These are phyloP conservation scores for Cryomyces minteri DNA, from an alignment of 495 filamentous ascomycete genomes.

Conservation along the genomic window DNA sequence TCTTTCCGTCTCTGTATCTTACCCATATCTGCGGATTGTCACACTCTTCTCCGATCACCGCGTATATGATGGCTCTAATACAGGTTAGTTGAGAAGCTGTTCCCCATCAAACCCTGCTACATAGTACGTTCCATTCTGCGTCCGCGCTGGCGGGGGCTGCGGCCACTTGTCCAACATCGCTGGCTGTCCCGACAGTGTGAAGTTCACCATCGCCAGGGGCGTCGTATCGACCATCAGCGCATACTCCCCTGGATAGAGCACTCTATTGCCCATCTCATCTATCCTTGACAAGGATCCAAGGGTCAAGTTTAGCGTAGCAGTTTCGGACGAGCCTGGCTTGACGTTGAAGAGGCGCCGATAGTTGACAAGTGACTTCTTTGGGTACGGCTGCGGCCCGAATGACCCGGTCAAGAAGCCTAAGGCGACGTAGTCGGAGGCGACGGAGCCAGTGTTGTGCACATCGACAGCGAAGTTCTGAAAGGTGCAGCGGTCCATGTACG, in stretches of 20 bases:
- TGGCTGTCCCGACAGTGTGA: conserved; percentile 26
- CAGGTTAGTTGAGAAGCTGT: no score
- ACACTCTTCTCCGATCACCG: no score
- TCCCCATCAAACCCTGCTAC: conserved; percentile 1
- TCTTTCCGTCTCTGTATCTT: no score
- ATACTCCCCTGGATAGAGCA: conserved; percentile 50
- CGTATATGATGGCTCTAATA: no score
- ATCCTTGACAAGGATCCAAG: conserved; percentile 39
- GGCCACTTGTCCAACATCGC: conserved; percentile 28
- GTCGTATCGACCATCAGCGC: conserved; percentile 33
- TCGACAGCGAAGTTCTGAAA: conserved; percentile 24
- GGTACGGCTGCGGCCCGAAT: conserved; percentile 38
- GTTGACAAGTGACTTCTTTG: conserved; percentile 43
- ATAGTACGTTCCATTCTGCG: conserved; percentile 1
- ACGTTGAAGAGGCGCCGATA: conserved; percentile 35
- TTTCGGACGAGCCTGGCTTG: conserved; percentile 18
- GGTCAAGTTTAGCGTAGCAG: conserved; percentile 28
- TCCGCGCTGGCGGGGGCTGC: conserved; percentile 8
- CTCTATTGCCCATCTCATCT: conserved; percentile 36
- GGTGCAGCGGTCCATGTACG: conserved; percentile 13
- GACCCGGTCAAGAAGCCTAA: conserved; percentile 36
- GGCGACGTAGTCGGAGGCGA: conserved; percentile 37
- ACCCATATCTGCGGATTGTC: no score
- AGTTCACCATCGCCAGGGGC: conserved; percentile 19
- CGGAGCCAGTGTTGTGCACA: conserved; percentile 33